phyloP scores from a whole-genome alignment of 306 rosid genomes.

The Vicia faba region DNA sequence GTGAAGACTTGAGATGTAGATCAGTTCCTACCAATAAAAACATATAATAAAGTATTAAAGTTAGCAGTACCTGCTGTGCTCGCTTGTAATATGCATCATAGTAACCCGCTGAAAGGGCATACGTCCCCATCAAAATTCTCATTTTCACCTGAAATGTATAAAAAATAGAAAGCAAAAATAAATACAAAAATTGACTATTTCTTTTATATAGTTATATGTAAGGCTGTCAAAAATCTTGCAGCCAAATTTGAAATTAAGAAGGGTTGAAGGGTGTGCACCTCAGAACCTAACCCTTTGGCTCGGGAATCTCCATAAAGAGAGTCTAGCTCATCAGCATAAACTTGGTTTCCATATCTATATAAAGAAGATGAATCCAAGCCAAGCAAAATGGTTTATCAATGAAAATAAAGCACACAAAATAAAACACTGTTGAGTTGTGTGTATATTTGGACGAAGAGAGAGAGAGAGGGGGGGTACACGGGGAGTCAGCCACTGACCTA shows the following conservation, averaged over 20 bases:
- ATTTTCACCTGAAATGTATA: constrained; percentile 75
- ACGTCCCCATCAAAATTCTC: constrained; percentile 95
- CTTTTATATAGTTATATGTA: neutral
- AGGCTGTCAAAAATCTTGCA: constrained; percentile 20
- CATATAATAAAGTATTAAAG: constrained; percentile 24
- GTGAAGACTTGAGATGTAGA: constrained; percentile 1
- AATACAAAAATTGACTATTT: constrained; percentile 26
- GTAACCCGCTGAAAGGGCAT: constrained; percentile 98
- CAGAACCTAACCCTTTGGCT: constrained; percentile 88
- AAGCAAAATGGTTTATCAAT: constrained; percentile 25
- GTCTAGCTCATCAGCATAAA: constrained; percentile 65
- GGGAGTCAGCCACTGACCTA: constrained; percentile 52
- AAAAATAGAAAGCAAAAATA: constrained; percentile 19
- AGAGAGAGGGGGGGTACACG: neutral
- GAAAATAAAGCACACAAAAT: constrained; percentile 23
- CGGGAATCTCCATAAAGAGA: constrained; percentile 79
- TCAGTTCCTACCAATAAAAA: constrained; percentile 19
- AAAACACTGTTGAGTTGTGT: constrained; percentile 5
- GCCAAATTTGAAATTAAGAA: constrained; percentile 30
- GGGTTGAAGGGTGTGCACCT: constrained; percentile 53
- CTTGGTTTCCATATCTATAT: constrained; percentile 86
- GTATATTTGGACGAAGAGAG: neutral
- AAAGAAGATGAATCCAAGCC: constrained; percentile 24
- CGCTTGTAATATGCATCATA: constrained; percentile 98
- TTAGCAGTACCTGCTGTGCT: constrained; percentile 84